Conservation (phyloP, 768 basidiomycete species). For the Termitomyces sp. region DNA sequence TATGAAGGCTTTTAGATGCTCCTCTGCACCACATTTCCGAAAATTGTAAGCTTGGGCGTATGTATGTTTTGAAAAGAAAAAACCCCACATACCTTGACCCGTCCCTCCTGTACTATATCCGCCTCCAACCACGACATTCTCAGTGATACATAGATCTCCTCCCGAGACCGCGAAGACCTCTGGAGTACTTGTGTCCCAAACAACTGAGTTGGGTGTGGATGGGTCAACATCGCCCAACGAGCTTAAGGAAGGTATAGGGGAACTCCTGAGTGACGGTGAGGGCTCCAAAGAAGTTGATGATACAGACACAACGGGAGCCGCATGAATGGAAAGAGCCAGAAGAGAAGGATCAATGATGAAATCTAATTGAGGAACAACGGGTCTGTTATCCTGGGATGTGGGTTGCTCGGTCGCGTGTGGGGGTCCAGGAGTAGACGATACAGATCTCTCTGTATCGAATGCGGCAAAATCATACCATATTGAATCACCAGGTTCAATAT, state of each 20-base stretch:
- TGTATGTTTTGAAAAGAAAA: slow-evolving; percentile 10
- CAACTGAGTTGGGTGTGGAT: slow-evolving; percentile 29
- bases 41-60: slow-evolving; percentile 10
- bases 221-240: slow-evolving; percentile 27
- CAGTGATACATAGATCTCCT: not conserved
- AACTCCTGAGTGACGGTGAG: slow-evolving; percentile 14
- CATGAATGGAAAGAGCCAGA: slow-evolving; percentile 20
- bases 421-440: not conserved
- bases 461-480: slow-evolving; percentile 6
- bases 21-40: slow-evolving; percentile 6
- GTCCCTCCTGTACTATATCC: slow-evolving; percentile 1
- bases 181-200: slow-evolving; percentile 28
- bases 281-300: not conserved
- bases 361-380: slow-evolving; percentile 2
- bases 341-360: slow-evolving; percentile 27
- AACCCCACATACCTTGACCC: slow-evolving; percentile 23
- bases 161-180: slow-evolving; percentile 19
- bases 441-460: not conserved
- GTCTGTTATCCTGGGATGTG: not conserved
- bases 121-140: slow-evolving; percentile 4
- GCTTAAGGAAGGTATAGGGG: slow-evolving; percentile 24
- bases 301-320: not conserved
- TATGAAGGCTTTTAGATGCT: not conserved
- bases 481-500: slow-evolving; percentile 3
- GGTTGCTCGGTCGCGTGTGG: not conserved